A percentile compares a stretch with the other conserved stretches of the same genome.
Evolutionary conservation across 495 filamentous ascomycete genomes (phyloP).

Genomic region (Pyrenopolyporus hunteri): DNA sequence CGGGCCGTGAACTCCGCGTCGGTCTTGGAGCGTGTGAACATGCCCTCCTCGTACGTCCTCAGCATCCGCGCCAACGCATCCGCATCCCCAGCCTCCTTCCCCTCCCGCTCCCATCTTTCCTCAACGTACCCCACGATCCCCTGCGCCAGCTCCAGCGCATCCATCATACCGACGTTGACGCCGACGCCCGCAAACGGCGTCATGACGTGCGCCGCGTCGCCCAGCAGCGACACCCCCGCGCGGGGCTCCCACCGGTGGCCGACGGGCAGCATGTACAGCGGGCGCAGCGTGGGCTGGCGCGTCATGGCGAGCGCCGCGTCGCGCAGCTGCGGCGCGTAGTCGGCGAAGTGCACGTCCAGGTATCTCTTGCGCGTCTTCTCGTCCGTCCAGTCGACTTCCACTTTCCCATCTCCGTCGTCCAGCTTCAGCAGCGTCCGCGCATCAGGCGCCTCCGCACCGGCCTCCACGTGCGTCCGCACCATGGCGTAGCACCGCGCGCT

Average conservation of each 20-base stretch:
- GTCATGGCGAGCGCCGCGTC: slow-evolving; percentile 16
- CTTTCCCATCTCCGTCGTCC: slow-evolving; percentile 38
- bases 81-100: not conserved
- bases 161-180: slow-evolving; percentile 63
- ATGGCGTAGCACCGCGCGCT: slow-evolving; percentile 49
- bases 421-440: slow-evolving; percentile 35
- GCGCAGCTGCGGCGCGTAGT: slow-evolving; percentile 46
- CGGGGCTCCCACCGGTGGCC: slow-evolving; percentile 55
- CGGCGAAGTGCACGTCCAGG: slow-evolving; percentile 47
- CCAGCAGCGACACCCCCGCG: slow-evolving; percentile 58
- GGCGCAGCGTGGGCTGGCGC: slow-evolving; percentile 27
- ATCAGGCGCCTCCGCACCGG: slow-evolving; percentile 20
- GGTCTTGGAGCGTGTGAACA: slow-evolving; percentile 32
- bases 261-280: slow-evolving; percentile 59
- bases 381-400: slow-evolving; percentile 38
- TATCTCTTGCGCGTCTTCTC: slow-evolving; percentile 40
- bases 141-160: slow-evolving; percentile 57
- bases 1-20: slow-evolving; percentile 26
- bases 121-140: slow-evolving; percentile 25
- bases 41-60: slow-evolving; percentile 31
- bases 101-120: not conserved
- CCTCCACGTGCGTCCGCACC: slow-evolving; percentile 38
- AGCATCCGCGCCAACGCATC: slow-evolving; percentile 24
- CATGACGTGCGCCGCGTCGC: slow-evolving; percentile 69
- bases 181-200: slow-evolving; percentile 65